A percentile compares a stretch with the other conserved stretches of the same genome.
phyloP scores from a whole-genome alignment of 768 basidiomycete species.

The Dictyophora rubrovolvata region DNA sequence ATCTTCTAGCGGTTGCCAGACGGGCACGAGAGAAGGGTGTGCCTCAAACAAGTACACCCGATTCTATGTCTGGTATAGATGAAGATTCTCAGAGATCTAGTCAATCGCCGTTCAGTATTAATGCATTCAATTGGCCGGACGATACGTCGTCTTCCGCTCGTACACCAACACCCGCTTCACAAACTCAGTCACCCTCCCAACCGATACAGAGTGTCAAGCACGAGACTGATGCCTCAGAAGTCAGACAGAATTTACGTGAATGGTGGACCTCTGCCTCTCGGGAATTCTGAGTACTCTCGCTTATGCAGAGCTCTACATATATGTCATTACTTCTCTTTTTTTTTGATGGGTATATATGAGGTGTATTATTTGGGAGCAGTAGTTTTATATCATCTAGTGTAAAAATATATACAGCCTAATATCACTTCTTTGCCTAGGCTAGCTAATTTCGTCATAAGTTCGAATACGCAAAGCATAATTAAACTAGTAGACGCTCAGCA shows the following conservation, averaged over 20 bases:
- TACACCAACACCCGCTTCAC: background rate
- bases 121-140: background rate
- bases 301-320: background rate
- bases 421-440: too few species aligned
- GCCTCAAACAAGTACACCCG: background rate
- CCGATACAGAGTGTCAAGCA: background rate
- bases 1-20: constrained; percentile 2
- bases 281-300: background rate
- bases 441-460: too few species aligned
- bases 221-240: constrained; percentile 1
- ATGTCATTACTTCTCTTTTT: background rate
- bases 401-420: background rate
- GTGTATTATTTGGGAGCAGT: background rate
- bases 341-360: background rate
- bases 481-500: background rate
- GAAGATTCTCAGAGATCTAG: background rate
- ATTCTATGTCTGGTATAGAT: background rate
- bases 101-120: background rate
- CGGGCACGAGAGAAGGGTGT: constrained; percentile 5
- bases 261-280: constrained; percentile 5
- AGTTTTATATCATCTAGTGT: background rate
- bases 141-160: background rate
- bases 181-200: background rate
- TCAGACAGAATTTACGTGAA: background rate
- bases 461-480: too few species aligned